Evolutionary conservation across 2,329 filamentous ascomycete species (phyloP), one percentile per base, ranked within the genome.

Genomic region (Epichloe gansuensis): DNA sequence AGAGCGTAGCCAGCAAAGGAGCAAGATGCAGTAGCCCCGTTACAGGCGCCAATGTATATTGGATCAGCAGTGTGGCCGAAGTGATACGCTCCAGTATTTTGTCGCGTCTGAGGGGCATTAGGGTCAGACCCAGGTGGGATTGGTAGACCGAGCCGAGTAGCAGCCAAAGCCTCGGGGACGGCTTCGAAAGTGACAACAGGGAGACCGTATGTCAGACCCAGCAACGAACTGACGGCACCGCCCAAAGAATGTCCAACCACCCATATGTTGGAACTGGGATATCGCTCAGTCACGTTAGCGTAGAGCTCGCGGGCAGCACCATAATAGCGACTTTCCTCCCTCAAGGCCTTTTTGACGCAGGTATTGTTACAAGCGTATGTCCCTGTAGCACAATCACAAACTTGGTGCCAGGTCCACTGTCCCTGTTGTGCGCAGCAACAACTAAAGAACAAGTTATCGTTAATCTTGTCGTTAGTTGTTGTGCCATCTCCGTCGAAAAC

Each of bases 401-500:
- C 89, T 64, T 94, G 85, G 55, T 87, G 84, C 84, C 89, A 96
- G 15, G 89, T 81, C 71, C 84, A 89, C 57, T 89, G 88, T 0
- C 90, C 89, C 60, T 94, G 90, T 69, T 96, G 89, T 4, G 82
- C 93, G 68, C 93, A 98, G 68, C 93, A 98, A 71, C 93, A 98
- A 64, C 90, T 95, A 71, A 96, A 96, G 69, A 95, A 95, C 9
- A 98, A 75, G 64, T 98, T 98, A 69, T 98, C 93, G 66, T 97
- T 98, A 62, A 90, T 75, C 71, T 98, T 98, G 71, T 98, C 93
- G 59, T 95, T 95, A 27, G 89, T 95, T 0, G 91, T 97, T 1
- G 93, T 97, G 49, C 90, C 91, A 39, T 91, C 87, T n/a, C 93
- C 93, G 66, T 97, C 91, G 64, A 96, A 97, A 3, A 97, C 83